Base-by-base conservation (phyloP, 2,329 filamentous ascomycete species). In the Camptophora hylomeconis region DNA sequence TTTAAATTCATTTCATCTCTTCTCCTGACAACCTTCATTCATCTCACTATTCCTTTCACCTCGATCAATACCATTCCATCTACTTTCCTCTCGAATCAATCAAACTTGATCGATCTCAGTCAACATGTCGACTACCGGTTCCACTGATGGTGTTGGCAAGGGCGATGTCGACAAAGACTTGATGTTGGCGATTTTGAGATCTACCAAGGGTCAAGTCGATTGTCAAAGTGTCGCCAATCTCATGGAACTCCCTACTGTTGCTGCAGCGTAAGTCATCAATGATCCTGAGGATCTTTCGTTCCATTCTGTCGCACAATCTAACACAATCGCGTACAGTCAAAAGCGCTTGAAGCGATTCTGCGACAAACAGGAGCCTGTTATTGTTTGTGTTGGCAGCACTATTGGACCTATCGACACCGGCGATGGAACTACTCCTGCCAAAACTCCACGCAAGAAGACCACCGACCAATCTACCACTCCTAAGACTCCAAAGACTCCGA, bases 241-340 rank as follows among this genome's bases (percentile, higher is more conserved):
- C 11, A 32, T 31, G 7, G 31, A 30, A 3, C 37, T 42, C 33
- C 36, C 38, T 18, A 30, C 13, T 21, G 38, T 32, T 12, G 41
- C 38, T 20, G 41, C 41, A 24, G 24, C 26, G 41, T 44, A 40
- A 42, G 41, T 36, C 19, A 11, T 20, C 21, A 4, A 10, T 24
- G 11, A n/a, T n/a, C n/a, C n/a, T n/a, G n/a, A n/a, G n/a, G n/a
- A n/a, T 29, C 5, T n/a, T 10, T 16, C 14, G 19, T 13, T 14
- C 16, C 25, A 17, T 28, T 10, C 21, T 24, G 6, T 26, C 20
- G 12, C 19, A 11, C 20, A n/a, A 20, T 22, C 26, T 8, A 12
- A 17, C 23, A 26, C 5, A 17, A 22, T 17, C 18, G 12, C 30
- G n/a, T n/a, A n/a, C 10, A 32, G 15, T n/a, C 14, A 26, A 5